A percentile compares a stretch with the other conserved stretches of the same genome.
These are phyloP conservation scores for Heliamphora exappendiculata DNA, from an alignment of 148 eudicot genomes.

Conservation along the genomic window DNA sequence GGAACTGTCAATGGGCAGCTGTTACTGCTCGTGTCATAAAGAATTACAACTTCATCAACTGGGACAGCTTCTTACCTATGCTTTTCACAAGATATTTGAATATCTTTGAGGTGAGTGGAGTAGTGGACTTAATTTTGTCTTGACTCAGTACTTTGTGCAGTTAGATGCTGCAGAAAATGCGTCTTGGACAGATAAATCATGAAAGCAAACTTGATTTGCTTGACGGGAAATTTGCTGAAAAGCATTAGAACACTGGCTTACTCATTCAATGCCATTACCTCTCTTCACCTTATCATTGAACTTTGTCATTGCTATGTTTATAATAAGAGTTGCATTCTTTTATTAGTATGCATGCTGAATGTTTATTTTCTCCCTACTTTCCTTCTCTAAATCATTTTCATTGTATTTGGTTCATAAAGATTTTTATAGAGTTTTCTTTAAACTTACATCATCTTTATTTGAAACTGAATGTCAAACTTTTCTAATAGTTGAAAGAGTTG, in stretches of 20 bases:
- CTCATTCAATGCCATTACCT: not conserved
- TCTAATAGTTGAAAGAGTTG: not conserved
- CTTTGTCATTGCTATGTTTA: not conserved
- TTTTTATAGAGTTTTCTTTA: not conserved
- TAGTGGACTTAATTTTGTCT: not conserved
- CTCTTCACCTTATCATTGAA: not conserved
- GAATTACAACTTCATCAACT: constrained; percentile 51
- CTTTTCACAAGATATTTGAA: constrained; percentile 78
- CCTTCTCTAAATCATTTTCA: not conserved
- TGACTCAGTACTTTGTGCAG: not conserved
- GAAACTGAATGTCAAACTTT: not conserved
- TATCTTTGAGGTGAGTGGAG: constrained; percentile 82
- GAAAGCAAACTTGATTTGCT: not conserved
- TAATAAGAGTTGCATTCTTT: not conserved
- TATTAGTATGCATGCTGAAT: not conserved
- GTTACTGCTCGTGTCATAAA: constrained; percentile 90
- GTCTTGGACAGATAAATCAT: not conserved
- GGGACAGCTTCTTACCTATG: constrained; percentile 70
- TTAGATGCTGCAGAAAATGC: not conserved
- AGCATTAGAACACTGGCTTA: not conserved
- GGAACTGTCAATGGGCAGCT: constrained; percentile 98
- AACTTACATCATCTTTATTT: not conserved
- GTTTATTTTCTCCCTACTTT: not conserved
- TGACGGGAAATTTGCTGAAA: not conserved
- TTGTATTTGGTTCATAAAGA: not conserved